These are phyloP conservation scores for Pleurotus eryngii DNA, from an alignment of 768 basidiomycete genomes.

Conservation along the genomic window DNA sequence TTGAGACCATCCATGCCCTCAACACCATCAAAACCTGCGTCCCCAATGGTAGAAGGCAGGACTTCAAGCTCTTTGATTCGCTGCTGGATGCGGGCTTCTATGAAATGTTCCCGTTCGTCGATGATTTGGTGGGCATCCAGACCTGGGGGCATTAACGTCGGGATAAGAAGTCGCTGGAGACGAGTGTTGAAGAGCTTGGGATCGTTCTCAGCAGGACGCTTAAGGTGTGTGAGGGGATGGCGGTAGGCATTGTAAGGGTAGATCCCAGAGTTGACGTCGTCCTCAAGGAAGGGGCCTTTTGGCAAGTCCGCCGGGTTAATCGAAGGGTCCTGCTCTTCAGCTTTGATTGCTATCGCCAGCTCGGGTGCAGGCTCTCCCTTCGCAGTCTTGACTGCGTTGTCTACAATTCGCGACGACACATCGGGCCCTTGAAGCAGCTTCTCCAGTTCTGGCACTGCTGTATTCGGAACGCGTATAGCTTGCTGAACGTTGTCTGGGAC, in stretches of 20 bases:
- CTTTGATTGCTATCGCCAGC: conserved; percentile 33
- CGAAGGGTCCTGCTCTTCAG: conserved; percentile 49
- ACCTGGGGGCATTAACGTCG: conserved; percentile 86
- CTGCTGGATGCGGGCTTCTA: conserved; percentile 86
- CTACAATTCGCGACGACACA: conserved; percentile 59
- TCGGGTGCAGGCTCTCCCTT: conserved; percentile 36
- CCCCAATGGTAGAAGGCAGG: conserved; percentile 76
- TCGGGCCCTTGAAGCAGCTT: conserved; percentile 61
- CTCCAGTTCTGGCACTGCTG: conserved; percentile 59
- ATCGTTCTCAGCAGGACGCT: conserved; percentile 58
- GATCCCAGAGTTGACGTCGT: conserved; percentile 73
- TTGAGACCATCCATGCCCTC: conserved; percentile 37
- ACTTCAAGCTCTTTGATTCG: conserved; percentile 83
- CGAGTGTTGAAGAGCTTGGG: conserved; percentile 66
- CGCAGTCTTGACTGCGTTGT: conserved; percentile 71
- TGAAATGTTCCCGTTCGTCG: conserved; percentile 87
- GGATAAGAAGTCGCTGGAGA: conserved; percentile 78
- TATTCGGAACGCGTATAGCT: conserved; percentile 63
- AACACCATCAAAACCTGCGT: conserved; percentile 59
- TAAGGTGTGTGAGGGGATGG: conserved; percentile 80
- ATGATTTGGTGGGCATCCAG: conserved; percentile 90
- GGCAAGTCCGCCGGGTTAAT: conserved; percentile 60
- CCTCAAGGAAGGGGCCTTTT: conserved; percentile 75
- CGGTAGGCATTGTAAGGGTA: conserved; percentile 92
- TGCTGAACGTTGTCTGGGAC: conserved; percentile 70